Conservation (phyloP, 2,329 filamentous ascomycete genomes). For the Sclerotinia glacialis region DNA sequence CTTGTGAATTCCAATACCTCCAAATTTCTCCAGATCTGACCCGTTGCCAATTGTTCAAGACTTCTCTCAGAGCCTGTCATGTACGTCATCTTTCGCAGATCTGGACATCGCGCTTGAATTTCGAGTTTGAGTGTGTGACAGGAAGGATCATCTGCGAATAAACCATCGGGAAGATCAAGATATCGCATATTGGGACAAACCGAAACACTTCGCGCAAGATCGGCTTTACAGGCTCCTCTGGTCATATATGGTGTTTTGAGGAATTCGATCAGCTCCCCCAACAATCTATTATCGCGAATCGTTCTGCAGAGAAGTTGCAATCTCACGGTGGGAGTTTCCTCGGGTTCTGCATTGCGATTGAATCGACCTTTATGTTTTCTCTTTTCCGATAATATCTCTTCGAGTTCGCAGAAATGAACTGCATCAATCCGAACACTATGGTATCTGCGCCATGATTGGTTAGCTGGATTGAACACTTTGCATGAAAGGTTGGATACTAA, state of each 20-base stretch:
- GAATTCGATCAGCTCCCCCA: conserved; percentile 70
- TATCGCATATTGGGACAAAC: conserved; percentile 82
- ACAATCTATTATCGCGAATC: conserved; percentile 67
- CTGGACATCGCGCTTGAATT: conserved; percentile 76
- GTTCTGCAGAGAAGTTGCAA: conserved; percentile 78
- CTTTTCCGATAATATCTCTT: conserved; percentile 74
- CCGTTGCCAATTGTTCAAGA: conserved; percentile 66
- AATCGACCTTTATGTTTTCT: conserved; percentile 72
- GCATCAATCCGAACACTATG: conserved; percentile 88
- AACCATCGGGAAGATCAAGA: conserved; percentile 84
- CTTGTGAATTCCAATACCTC: conserved; percentile 70
- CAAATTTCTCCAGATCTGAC: conserved; percentile 65
- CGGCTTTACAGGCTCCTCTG: conserved; percentile 75
- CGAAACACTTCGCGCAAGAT: conserved; percentile 81
- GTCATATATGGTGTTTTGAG: conserved; percentile 95
- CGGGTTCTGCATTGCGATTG: conserved; percentile 72
- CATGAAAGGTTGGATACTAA: conserved; percentile 47
- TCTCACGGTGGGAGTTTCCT: conserved; percentile 74
- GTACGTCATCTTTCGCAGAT: conserved; percentile 88
- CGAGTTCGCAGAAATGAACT: conserved; percentile 90
- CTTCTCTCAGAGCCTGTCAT: conserved; percentile 72
- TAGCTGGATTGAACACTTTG: conserved; percentile 15
- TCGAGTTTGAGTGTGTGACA: conserved; percentile 78
- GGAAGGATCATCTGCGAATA: conserved; percentile 75
- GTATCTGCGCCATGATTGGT: conserved; percentile 55